A percentile compares a stretch with the other conserved stretches of the same genome.
Conservation (phyloP, 2,329 filamentous ascomycete genomes). For the Claviceps sorghi region DNA sequence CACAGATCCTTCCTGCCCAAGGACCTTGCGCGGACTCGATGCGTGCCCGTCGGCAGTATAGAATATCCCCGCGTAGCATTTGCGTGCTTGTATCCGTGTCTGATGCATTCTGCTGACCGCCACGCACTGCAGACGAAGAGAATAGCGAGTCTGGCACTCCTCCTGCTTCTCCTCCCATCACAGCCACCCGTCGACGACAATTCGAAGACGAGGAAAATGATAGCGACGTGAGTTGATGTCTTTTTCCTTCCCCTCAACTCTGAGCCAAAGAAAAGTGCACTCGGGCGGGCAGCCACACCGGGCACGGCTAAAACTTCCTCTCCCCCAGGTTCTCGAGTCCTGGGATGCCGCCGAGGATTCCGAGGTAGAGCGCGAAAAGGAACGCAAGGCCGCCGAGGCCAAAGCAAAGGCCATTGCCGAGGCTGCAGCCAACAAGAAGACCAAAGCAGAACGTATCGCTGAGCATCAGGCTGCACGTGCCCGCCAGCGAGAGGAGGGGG, state of each 20-base stretch:
- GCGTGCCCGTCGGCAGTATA: conserved; percentile 3
- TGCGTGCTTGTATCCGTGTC: conserved; percentile 1
- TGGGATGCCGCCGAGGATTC: conserved; percentile 97
- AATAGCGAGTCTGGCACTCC: conserved; percentile 23
- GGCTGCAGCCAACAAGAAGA: conserved; percentile 81
- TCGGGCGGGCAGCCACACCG: too few species aligned
- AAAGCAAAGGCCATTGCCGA: conserved; percentile 84
- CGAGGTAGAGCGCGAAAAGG: conserved; percentile 92
- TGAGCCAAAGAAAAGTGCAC: not conserved
- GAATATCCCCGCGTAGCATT: conserved; percentile 1
- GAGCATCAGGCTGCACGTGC: conserved; percentile 55
- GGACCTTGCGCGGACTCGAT: not conserved
- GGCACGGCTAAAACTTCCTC: conserved; percentile 1
- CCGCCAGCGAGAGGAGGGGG: conserved; percentile 34
- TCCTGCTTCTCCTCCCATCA: conserved; percentile 23
- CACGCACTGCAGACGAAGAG: conserved; percentile 22
- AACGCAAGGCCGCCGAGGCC: conserved; percentile 66
- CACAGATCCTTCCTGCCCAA: not conserved
- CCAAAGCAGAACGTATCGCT: conserved; percentile 71
- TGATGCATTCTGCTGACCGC: conserved; percentile 11
- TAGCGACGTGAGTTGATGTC: conserved; percentile 48
- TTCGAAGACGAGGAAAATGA: conserved; percentile 90
- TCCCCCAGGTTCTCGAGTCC: conserved; percentile 66
- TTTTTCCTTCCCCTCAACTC: too few species aligned
- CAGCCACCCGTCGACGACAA: conserved; percentile 35